These are phyloP conservation scores for Sphagnum fallax DNA, from an alignment of 228 moss, liverwort and hornwort genomes.

Conservation along the genomic window DNA sequence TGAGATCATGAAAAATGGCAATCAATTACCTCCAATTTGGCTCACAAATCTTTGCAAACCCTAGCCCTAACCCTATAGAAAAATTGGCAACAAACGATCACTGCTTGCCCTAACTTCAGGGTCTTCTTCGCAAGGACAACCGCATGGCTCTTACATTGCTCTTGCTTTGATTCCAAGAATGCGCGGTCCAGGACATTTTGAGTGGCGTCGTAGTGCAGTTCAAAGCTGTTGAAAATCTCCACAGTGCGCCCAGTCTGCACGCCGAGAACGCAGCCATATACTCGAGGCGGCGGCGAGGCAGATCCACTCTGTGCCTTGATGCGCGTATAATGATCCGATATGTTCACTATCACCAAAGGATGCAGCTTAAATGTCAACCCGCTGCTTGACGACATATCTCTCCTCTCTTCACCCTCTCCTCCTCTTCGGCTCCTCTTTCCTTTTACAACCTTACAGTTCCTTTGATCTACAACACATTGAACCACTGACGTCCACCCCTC, in stretches of 20 bases:
- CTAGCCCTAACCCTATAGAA: no score
- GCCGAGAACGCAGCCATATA: constrained; percentile 85
- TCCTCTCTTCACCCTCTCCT: neutral
- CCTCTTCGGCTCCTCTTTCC: neutral
- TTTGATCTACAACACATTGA: no score
- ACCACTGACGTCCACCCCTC: no score
- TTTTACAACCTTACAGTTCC: no score
- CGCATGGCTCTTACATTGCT: constrained; percentile 56
- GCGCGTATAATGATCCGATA: constrained; percentile 93
- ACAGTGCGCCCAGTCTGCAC: constrained; percentile 97
- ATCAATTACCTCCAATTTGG: no score
- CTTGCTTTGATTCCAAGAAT: constrained; percentile 91
- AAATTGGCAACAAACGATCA: no score
- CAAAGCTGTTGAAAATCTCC: constrained; percentile 93
- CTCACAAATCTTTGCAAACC: no score
- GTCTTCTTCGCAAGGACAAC: no score
- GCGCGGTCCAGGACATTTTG: constrained; percentile 58
- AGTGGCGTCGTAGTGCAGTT: constrained; percentile 71
- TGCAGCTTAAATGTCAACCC: constrained; percentile 99
- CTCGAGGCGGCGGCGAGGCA: constrained; percentile 48
- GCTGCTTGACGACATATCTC: constrained; percentile 94
- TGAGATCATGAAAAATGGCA: no score
- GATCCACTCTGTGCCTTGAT: constrained; percentile 73
- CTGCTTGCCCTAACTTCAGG: no score
- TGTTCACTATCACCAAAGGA: constrained; percentile 93